These are phyloP conservation scores for Thalassiosira sp. DNA, from an alignment of 352 stramenopile species.

Conservation along the genomic window DNA sequence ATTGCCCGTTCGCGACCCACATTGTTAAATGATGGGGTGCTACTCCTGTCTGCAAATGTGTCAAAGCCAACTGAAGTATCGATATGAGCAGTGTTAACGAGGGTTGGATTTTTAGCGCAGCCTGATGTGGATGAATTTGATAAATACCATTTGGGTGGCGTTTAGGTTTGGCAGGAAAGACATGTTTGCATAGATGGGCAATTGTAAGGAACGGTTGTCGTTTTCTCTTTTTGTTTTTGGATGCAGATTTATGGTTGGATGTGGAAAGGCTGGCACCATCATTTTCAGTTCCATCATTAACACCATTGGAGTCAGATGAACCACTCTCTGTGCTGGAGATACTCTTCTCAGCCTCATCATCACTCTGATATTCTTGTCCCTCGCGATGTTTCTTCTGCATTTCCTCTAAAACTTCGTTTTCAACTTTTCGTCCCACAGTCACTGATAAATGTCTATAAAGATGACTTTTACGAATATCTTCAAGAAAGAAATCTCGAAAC, in stretches of 20 bases:
- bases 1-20: slow-evolving; percentile 61
- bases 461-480: slow-evolving; percentile 2
- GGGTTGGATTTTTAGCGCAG: slow-evolving; percentile 33
- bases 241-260: too few species aligned
- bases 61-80: slow-evolving; percentile 53
- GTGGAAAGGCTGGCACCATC: slow-evolving; percentile 6
- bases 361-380: slow-evolving; percentile 3
- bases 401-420: slow-evolving; percentile 52
- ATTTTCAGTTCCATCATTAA: slow-evolving; percentile 14
- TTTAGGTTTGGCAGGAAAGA: slow-evolving; percentile 15
- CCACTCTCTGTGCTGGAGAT: slow-evolving; percentile 16
- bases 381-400: slow-evolving; percentile 38
- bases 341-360: slow-evolving; percentile 28
- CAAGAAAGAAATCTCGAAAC: slow-evolving; percentile 74
- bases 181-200: slow-evolving; percentile 10
- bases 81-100: slow-evolving; percentile 50
- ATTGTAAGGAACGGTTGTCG: slow-evolving; percentile 29
- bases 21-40: slow-evolving; percentile 53
- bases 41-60: slow-evolving; percentile 49
- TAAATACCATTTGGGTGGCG: slow-evolving; percentile 46
- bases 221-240: slow-evolving; percentile 29
- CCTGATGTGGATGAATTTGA: slow-evolving; percentile 24
- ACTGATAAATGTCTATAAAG: slow-evolving; percentile 56
- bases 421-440: slow-evolving; percentile 45
- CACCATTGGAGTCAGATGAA: slow-evolving; percentile 2